Conservation (phyloP, 148 eudicot genomes). For the Persicaria maculosa region DNA sequence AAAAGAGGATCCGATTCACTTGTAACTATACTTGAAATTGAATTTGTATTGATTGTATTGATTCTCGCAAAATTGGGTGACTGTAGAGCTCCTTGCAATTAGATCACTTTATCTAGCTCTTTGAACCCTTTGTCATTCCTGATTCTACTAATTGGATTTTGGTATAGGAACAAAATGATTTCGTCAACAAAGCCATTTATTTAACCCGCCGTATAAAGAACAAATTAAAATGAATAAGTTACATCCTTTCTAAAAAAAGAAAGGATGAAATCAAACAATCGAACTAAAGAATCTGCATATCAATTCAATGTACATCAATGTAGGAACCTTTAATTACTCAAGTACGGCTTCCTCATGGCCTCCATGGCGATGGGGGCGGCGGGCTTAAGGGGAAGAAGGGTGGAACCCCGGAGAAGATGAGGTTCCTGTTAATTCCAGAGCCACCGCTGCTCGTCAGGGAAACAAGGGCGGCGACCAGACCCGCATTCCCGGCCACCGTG, state of each 20-base stretch:
- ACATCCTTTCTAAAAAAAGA: not conserved
- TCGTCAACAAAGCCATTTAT: not conserved
- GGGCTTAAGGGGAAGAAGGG: slow-evolving; percentile 36
- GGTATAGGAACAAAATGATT: no score
- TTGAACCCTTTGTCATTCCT: no score
- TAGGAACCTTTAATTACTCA: not conserved
- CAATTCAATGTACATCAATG: not conserved
- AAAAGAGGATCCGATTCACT: no score
- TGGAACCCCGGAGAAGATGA: slow-evolving; percentile 52
- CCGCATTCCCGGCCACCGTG: slow-evolving; percentile 63
- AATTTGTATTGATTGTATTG: no score
- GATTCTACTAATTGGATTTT: no score
- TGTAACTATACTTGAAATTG: no score
- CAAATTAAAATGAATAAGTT: not conserved
- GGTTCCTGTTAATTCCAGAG: slow-evolving; percentile 42
- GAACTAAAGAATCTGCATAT: not conserved
- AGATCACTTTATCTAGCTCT: no score
- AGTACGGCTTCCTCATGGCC: slow-evolving; percentile 19
- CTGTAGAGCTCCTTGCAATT: no score
- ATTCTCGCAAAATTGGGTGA: no score
- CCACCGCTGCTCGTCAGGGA: slow-evolving; percentile 50
- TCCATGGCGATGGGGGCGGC: slow-evolving; percentile 61
- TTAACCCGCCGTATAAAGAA: not conserved
- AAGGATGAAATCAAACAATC: not conserved
- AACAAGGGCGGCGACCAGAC: slow-evolving; percentile 69